Evolutionary conservation across 2,329 filamentous ascomycete species (phyloP).

Genomic region (Neonectria ditissima): DNA sequence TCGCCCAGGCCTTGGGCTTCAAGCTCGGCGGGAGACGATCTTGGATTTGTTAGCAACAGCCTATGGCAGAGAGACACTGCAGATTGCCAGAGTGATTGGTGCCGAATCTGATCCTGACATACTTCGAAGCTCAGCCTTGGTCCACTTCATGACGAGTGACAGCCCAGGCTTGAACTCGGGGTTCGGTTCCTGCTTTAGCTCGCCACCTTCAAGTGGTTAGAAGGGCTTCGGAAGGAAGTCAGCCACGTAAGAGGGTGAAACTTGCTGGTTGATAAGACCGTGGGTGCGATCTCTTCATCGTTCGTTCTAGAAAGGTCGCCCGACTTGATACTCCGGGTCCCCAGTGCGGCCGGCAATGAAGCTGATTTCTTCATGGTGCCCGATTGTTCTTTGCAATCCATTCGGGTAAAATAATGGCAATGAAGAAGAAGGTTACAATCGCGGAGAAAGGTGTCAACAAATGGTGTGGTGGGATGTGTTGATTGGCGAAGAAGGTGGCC

Average conservation of each 20-base stretch:
- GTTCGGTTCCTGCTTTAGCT: neutral
- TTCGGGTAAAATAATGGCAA: neutral
- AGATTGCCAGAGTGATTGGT: neutral
- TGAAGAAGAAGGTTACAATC: neutral
- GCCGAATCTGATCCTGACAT: neutral
- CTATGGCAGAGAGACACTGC: neutral
- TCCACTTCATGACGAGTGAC: constrained; percentile 20
- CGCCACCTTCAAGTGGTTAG: neutral
- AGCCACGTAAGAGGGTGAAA: neutral
- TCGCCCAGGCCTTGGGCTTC: constrained; percentile 19
- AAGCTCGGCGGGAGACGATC: constrained; percentile 10
- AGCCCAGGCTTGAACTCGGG: neutral
- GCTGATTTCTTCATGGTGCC: constrained; percentile 21
- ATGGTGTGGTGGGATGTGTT: neutral
- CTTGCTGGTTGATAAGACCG: neutral
- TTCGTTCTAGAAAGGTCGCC: neutral
- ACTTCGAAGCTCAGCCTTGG: constrained; percentile 25
- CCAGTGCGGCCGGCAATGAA: constrained; percentile 15
- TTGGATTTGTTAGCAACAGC: constrained; percentile 1
- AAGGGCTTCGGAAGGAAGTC: no score
- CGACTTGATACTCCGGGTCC: neutral
- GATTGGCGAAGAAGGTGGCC: neutral
- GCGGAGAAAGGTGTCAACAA: neutral
- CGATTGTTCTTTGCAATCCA: neutral
- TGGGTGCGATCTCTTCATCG: neutral